Evolutionary conservation across 148 eudicot species (phyloP), one percentile per base, ranked within the genome.

Genomic region (Camellia japonica): DNA sequence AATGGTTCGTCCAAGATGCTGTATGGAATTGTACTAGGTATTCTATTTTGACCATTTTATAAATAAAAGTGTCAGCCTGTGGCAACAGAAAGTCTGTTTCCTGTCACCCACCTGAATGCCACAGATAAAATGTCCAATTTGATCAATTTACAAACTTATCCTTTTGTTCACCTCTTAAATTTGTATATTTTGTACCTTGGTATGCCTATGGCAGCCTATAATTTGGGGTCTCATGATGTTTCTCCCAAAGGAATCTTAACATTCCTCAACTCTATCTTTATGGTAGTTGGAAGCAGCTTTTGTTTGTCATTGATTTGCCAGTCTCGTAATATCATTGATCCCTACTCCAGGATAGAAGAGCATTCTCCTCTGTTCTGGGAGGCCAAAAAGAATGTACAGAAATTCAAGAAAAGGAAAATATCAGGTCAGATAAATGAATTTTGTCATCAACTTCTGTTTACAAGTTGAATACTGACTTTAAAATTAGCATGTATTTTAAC

Each of bases 341-440:
- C 52, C 67, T 74, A 60, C 76, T 74, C 52, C 86, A 90, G 93
- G 89, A 86, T 78, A 85, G 79, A 77, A 71, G 56, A 65, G 74
- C 83, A 47, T 88, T 83, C 82, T 78, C 84, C 10, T 80, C 81
- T 5, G 78, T 80, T 42, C 43, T 83, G 66, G 88, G 81, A 75
- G 83, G 78, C 72, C 63, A 74, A 65, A 84, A 79, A 58, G 81
- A 79, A 77, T 60, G 52, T 67, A 30, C 54, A 54, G 49, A 75
- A 65, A 78, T 23, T 55, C 74, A 79, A 74, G 80, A 58, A 70
- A 86, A 77, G 13, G 87, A 84, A 86, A 68, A 10, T 70, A 66
- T 73, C 81, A 87, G 90, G 91, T 85, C 73, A 61, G 67, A 42
- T 73, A 74, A 64, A 72, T 72, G 46, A 30, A 49, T 44, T 69